phyloP scores from a whole-genome alignment of 2,329 filamentous ascomycete species.

The Lecanicillium sp. region DNA sequence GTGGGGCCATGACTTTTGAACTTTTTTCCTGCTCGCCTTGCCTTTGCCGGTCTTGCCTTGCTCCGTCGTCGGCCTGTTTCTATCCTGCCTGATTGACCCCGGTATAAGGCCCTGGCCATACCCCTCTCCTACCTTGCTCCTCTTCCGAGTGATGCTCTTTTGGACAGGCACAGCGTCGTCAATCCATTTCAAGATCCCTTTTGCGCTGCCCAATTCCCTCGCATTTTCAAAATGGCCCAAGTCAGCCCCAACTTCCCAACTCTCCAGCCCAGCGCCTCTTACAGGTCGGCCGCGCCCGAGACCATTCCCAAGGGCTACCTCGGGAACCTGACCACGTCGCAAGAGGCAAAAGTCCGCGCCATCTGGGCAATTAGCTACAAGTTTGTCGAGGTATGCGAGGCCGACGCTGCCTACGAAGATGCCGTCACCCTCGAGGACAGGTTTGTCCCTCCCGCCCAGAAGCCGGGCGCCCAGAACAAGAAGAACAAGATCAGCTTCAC shows the following conservation, averaged over 20 bases:
- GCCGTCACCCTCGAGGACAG: slow-evolving; percentile 25
- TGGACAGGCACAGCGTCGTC: background rate
- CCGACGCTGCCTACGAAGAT: slow-evolving; percentile 20
- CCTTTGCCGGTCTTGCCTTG: background rate
- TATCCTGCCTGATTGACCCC: too few species aligned
- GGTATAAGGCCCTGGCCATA: slow-evolving; percentile 9
- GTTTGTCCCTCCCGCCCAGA: slow-evolving; percentile 25
- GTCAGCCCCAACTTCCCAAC: background rate
- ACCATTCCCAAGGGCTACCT: slow-evolving; percentile 57
- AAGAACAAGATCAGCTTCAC: slow-evolving; percentile 47
- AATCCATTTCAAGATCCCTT: background rate
- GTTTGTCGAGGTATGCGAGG: slow-evolving; percentile 55
- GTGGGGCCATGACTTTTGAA: background rate
- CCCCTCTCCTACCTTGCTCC: background rate
- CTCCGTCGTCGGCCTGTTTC: too few species aligned
- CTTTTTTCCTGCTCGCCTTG: background rate
- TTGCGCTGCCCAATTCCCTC: background rate
- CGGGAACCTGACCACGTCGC: slow-evolving; percentile 72
- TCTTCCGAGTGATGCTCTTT: slow-evolving; percentile 1
- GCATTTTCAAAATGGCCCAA: slow-evolving; percentile 10
- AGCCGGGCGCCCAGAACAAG: slow-evolving; percentile 4
- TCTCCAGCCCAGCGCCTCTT: background rate
- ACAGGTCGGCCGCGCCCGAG: background rate
- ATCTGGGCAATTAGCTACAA: slow-evolving; percentile 70
- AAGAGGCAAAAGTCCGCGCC: slow-evolving; percentile 76